Conservation (phyloP, 805 yeast genomes). For the Suhomyces sp. region DNA sequence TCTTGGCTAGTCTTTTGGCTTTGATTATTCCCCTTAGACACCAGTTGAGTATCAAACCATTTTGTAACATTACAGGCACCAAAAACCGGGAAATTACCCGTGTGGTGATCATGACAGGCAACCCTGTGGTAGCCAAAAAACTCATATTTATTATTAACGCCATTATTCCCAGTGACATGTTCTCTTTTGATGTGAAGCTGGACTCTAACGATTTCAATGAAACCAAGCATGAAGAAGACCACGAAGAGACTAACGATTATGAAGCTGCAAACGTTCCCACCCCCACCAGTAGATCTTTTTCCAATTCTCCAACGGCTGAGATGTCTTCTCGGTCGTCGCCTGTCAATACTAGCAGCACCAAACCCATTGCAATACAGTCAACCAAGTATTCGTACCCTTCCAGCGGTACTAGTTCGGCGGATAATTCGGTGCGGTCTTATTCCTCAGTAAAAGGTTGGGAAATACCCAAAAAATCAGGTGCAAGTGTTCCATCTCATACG, state of each 20-base stretch:
- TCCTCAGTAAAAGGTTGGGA: constrained; percentile 47
- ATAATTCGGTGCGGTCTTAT: constrained; percentile 16
- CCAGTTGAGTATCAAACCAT: constrained; percentile 35
- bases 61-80: constrained; percentile 19
- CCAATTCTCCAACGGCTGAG: neutral
- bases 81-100: constrained; percentile 38
- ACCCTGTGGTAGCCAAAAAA: constrained; percentile 59
- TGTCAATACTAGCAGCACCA: neutral
- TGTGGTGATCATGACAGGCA: constrained; percentile 56
- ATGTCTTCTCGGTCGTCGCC: neutral
- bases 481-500: constrained; percentile 18
- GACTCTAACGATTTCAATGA: neutral
- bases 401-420: constrained; percentile 1
- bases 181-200: neutral
- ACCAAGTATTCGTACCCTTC: neutral
- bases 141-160: constrained; percentile 53
- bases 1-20: constrained; percentile 47
- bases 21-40: constrained; percentile 41
- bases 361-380: constrained; percentile 5
- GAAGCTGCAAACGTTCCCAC: neutral
- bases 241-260: neutral
- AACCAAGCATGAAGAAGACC: neutral
- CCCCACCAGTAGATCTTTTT: neutral
- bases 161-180: constrained; percentile 22
- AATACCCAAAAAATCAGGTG: constrained; percentile 37